A percentile compares a stretch with the other conserved stretches of the same genome.
Evolutionary conservation across 2,329 filamentous ascomycete species (phyloP).

Genomic region (Cladosporium austrohemisphaericum): DNA sequence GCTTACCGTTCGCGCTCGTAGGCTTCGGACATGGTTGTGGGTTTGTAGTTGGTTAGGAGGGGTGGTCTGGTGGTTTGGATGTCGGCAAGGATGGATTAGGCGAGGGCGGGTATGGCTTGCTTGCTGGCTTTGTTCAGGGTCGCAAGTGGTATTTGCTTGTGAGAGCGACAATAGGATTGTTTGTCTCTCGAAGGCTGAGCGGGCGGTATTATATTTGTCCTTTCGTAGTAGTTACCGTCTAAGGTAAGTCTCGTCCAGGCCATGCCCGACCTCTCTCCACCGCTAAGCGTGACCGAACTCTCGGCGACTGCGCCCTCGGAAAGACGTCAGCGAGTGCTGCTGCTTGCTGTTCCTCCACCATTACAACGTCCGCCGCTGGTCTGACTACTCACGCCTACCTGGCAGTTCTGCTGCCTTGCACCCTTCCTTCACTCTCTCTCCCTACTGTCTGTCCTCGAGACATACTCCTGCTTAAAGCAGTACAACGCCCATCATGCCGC

Average conservation of each 20-base stretch:
- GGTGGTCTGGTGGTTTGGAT: neutral
- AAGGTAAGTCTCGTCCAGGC: too few relatives aligned
- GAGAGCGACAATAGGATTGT: neutral
- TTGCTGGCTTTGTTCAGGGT: constrained; percentile 1
- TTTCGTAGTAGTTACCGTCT: too few relatives aligned
- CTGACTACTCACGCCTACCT: constrained; percentile 1
- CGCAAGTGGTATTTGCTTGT: neutral
- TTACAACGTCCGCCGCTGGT: neutral
- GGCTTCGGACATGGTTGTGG: constrained; percentile 49
- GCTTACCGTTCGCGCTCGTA: constrained; percentile 58
- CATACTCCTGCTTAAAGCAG: too few relatives aligned
- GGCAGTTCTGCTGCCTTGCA: neutral
- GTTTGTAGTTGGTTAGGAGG: neutral
- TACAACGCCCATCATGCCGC: constrained; percentile 36
- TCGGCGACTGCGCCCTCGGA: too few relatives aligned
- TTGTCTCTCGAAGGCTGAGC: neutral
- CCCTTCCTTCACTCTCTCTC: neutral
- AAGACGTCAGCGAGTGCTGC: too few relatives aligned
- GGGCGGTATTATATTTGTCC: neutral
- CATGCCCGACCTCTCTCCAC: too few relatives aligned
- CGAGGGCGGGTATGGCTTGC: neutral
- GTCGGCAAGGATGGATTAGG: neutral
- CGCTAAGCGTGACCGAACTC: too few relatives aligned
- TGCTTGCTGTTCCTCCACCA: too few relatives aligned
- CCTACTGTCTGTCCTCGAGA: too few relatives aligned